These are phyloP conservation scores for Diversispora eburnea DNA, from an alignment of 192 early-diverging fungal species.

Conservation along the genomic window DNA sequence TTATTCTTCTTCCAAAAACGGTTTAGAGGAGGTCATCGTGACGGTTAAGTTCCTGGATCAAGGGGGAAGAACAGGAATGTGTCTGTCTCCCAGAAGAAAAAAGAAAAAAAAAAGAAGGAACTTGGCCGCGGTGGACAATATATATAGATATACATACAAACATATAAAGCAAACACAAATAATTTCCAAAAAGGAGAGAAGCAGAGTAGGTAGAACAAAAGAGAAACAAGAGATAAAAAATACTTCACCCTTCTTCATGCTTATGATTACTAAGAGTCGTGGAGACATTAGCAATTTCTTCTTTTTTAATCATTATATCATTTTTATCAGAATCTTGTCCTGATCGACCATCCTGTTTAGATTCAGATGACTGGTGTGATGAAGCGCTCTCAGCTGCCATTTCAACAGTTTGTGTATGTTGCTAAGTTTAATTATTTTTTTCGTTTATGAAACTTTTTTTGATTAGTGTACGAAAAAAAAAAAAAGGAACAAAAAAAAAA, in stretches of 20 bases:
- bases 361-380: slow-evolving; percentile 25
- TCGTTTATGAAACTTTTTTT: too few species aligned
- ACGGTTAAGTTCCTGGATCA: too few species aligned
- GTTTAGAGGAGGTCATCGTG: too few species aligned
- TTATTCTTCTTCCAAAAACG: too few species aligned
- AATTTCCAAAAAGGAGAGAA: background rate
- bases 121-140: too few species aligned
- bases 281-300: slow-evolving; percentile 1
- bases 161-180: background rate
- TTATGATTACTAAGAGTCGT: too few species aligned
- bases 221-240: background rate
- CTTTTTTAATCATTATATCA: slow-evolving; percentile 12
- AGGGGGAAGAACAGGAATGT: too few species aligned
- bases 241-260: slow-evolving; percentile 31
- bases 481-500: too few species aligned
- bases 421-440: background rate
- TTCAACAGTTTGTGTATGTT: background rate
- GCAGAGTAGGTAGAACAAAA: background rate
- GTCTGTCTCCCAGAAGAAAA: too few species aligned
- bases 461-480: too few species aligned
- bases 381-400: slow-evolving; percentile 28
- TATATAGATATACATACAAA: too few species aligned
- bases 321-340: slow-evolving; percentile 7
- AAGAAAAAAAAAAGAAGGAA: too few species aligned
- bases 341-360: slow-evolving; percentile 23